Base-by-base conservation (phyloP, 345 rosid genomes). In the Eucalyptus pumila region DNA sequence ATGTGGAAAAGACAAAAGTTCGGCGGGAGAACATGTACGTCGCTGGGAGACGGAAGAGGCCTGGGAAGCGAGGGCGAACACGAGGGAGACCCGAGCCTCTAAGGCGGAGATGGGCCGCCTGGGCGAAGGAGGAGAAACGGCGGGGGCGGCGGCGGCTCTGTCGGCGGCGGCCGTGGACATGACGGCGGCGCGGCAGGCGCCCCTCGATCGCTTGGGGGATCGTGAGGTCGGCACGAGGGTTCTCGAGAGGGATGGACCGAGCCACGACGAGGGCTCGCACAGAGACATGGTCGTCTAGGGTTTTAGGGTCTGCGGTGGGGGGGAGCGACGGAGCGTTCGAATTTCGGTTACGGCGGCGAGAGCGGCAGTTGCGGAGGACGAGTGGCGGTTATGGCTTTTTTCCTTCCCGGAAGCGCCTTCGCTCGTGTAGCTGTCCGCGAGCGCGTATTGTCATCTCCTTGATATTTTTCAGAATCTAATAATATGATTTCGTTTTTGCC, bases 31-130 rank as follows among this genome's bases (percentile, higher is more conserved):
- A 93, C 93, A 93, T 89, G 91, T 96, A 96, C 99, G 95, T 94
- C 98, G 94, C 94, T 96, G 98, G 67, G 97, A 95, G 72, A 92
- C 91, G 17, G 96, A 92, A 14, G 95, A 91, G 21, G 96, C 93
- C 83, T 97, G 99, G 86, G 97, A 93, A 87, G 95, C 96, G 89
- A 97, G 97, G 65, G 99, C 98, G 45, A 96, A 92, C 72, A 96
- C 94, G 72, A 97, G 99, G 87, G 99, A 95, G 65, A 94, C 86
- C 86, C 99, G 95, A 90, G 96, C 92, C 91, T 96, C 99, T 54
- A 89, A 88, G 60, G 95, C 96, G 5, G 96, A 96, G 86, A 93
- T 89, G 76, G 92, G 86, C 88, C 91, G 94, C 87, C 92, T 94
- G 88, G 42, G 94, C 85, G 89, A 91, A 50, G 91, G 86, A 67